Base-by-base conservation (phyloP, 2,329 filamentous ascomycete species). In the Coniochaeta sp. region DNA sequence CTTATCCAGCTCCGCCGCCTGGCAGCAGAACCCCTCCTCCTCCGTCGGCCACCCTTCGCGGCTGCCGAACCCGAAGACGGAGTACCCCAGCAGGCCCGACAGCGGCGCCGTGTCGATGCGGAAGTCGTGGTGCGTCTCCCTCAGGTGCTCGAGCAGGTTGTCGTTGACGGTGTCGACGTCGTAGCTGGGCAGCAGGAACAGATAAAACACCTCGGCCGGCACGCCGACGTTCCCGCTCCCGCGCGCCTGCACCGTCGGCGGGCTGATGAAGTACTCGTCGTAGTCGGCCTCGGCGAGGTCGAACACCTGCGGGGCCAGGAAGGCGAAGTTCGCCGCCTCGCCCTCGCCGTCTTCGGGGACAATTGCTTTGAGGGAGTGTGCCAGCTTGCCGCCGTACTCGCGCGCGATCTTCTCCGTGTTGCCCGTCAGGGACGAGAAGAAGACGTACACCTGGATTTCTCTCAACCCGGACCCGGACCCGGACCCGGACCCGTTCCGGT, bases 81-180 rank as follows among this genome's bases (percentile, higher is more conserved):
- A 91, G 70, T 96, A 98, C 9, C 93, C 93, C 2, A 93, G 77
- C 17, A 98, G 74, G 1, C 81, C 77, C 0, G 88, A 87, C 55
- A 99, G 75, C 0, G 95, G 89, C 0, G 90, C 88, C 0, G 92
- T 96, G 68, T 98, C 93, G 65, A 99, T 96, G 61, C 93, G 86
- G 79, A 98, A 98, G 73, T 99, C 95, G 75, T 98, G 87, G 71
- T 98, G 93, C 0, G 93, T 98, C 72, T 99, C 93, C 70, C 89
- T 82, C 6, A 99, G 77, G 71, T 96, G 91, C 64, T 91, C 87
- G 26, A 98, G 79, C 71, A 98, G 93, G 17, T 86, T 93, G 69
- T 93, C 89, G 65, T 96, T 85, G 65, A 96, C 89, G 8, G 90
- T 93, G 69, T 97, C 93, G 68, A 97, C 96, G 70, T 98, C 96